A percentile compares a stretch with the other conserved stretches of the same genome.
phyloP scores from a whole-genome alignment of 805 yeast genomes.

The Lipomyces lipofer region DNA sequence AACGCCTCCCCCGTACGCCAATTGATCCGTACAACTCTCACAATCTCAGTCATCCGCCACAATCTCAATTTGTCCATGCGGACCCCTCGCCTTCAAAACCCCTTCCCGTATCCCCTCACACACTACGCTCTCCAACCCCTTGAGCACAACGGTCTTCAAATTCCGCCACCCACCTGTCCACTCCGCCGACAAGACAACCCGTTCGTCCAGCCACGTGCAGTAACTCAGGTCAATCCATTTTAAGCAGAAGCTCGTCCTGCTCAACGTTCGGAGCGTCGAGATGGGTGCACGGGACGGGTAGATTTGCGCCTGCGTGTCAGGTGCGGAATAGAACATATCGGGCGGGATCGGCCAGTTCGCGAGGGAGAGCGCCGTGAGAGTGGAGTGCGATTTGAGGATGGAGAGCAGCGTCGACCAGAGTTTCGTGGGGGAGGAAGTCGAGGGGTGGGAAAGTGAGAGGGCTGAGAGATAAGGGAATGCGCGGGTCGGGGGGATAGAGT shows the following conservation, averaged over 20 bases:
- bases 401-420: constrained; percentile 28
- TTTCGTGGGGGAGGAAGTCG: constrained; percentile 24
- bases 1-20: too few species aligned
- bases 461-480: constrained; percentile 36
- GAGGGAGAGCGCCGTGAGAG: constrained; percentile 21
- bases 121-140: constrained; percentile 8
- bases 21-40: too few species aligned
- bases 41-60: too few species aligned
- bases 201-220: constrained; percentile 26
- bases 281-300: constrained; percentile 19
- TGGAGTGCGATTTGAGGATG: constrained; percentile 15
- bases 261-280: constrained; percentile 17
- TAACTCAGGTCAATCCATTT: constrained; percentile 29
- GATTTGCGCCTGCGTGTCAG: constrained; percentile 19
- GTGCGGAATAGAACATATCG: constrained; percentile 23
- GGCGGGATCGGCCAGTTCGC: constrained; percentile 33
- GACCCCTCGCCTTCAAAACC: constrained; percentile 1
- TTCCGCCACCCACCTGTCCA: constrained; percentile 27
- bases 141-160: constrained; percentile 14
- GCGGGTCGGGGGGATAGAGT: constrained; percentile 79
- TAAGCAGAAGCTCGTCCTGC: constrained; percentile 10
- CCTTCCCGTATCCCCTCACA: constrained; percentile 1
- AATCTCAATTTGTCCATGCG: background rate
- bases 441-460: constrained; percentile 29
- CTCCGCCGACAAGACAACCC: constrained; percentile 20